Base-by-base conservation (phyloP, 176 grass and related monocot genomes). In the Oryza rufipogon region DNA sequence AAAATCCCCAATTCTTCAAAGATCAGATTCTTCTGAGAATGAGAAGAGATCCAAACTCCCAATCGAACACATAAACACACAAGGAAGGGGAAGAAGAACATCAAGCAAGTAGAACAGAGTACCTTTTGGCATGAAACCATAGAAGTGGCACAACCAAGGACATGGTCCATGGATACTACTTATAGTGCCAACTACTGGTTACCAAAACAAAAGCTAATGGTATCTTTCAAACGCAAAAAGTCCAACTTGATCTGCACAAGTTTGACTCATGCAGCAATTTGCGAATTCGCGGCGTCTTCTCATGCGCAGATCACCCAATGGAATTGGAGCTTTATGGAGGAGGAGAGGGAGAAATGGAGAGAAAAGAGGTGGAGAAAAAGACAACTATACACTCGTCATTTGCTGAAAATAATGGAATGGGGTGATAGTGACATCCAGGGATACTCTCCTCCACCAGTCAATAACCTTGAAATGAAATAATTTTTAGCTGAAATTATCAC, bases 241-340 rank as follows among this genome's bases (percentile, higher is more conserved):
- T 85, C 77, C 77, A 89, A 89, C n/a, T 64, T 77, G 41, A 70
- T 81, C 42, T 30, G 77, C 82, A 80, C 51, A 32, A 69, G 64
- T 65, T 89, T 89, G 65, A 89, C 70, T 15, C 15, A 41, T 17
- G 9, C 64, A 16, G 28, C 45, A 14, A 83, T 17, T 48, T 7
- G 45, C 30, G 36, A 66, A 32, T 36, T 46, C 36, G 45, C 25
- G 80, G 86, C 80, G 34, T 34, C 74, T 73, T 0, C 28, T 39
- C 42, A n/a, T 58, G 46, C 6, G 5, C 34, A 79, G 76, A 38
- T 28, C 61, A 49, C 39, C 64, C 87, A 84, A 75, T 85, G 82
- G 81, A 69, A 71, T 32, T 70, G 70, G 63, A 36, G 20, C 48
- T 79, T 80, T 74, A 47, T 68, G 68, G 33, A 22, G 71, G 8